Conservation (phyloP, 1,139 yeast genomes). For the Kurtzmaniella quercitrusa region DNA sequence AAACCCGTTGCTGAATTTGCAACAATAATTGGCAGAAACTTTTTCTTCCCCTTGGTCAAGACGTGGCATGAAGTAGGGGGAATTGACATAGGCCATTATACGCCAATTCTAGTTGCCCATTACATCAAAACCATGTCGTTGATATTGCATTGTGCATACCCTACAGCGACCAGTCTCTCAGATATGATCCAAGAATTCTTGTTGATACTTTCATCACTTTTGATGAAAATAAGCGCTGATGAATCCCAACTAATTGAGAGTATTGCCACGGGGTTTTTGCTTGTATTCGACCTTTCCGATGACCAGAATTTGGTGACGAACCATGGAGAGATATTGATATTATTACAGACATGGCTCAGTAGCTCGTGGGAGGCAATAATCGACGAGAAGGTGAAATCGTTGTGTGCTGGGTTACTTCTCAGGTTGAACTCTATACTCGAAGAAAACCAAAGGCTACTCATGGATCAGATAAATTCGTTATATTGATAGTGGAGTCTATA, state of each 20-base stretch:
- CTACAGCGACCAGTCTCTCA: constrained; percentile 42
- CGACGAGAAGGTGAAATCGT: constrained; percentile 40
- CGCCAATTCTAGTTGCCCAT: constrained; percentile 53
- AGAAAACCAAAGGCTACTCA: constrained; percentile 15
- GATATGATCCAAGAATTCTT: constrained; percentile 59
- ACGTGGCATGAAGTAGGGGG: constrained; percentile 48
- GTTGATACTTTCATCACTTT: constrained; percentile 28
- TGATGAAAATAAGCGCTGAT: constrained; percentile 18
- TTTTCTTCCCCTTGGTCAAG: constrained; percentile 54
- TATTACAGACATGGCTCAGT: constrained; percentile 38
- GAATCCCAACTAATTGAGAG: constrained; percentile 42
- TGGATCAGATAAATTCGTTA: constrained; percentile 15
- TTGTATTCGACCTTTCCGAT: constrained; percentile 44
- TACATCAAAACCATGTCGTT: constrained; percentile 56
- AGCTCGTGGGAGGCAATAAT: constrained; percentile 43
- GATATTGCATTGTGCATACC: constrained; percentile 54
- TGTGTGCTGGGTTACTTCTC: constrained; percentile 49
- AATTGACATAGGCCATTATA: constrained; percentile 50
- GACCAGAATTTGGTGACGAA: constrained; percentile 27
- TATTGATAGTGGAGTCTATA: constrained; percentile 8
- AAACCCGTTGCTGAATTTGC: constrained; percentile 33
- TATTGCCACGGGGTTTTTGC: constrained; percentile 40
- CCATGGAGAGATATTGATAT: constrained; percentile 26
- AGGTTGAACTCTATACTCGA: constrained; percentile 28
- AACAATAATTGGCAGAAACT: constrained; percentile 38